phyloP scores from a whole-genome alignment of 2,329 filamentous ascomycete genomes.

The Monosporascus ibericus region DNA sequence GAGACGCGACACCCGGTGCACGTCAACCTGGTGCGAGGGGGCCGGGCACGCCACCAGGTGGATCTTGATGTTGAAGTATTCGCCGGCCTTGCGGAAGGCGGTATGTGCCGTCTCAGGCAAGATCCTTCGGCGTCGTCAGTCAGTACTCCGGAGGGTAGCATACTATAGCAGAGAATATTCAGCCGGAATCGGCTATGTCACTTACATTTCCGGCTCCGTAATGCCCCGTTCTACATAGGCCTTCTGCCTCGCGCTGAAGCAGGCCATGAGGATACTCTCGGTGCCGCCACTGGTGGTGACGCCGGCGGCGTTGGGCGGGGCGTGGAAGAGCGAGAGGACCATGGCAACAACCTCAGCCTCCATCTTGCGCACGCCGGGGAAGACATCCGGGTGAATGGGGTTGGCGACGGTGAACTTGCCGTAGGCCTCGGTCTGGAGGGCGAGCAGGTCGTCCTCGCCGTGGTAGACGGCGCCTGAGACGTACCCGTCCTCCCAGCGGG shows the following conservation, averaged over 20 bases:
- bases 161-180: neutral
- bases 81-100: slow-evolving; percentile 88
- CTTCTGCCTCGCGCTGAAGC: slow-evolving; percentile 83
- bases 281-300: slow-evolving; percentile 90
- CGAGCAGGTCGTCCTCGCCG: slow-evolving; percentile 74
- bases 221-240: slow-evolving; percentile 79
- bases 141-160: too few relatives aligned
- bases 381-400: slow-evolving; percentile 96
- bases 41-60: slow-evolving; percentile 84
- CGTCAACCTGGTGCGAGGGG: slow-evolving; percentile 77
- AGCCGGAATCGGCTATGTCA: slow-evolving; percentile 5
- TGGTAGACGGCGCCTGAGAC: slow-evolving; percentile 97
- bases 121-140: slow-evolving; percentile 53
- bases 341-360: slow-evolving; percentile 97
- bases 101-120: slow-evolving; percentile 92
- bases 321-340: slow-evolving; percentile 86
- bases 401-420: slow-evolving; percentile 92
- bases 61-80: slow-evolving; percentile 95
- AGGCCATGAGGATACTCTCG: slow-evolving; percentile 95
- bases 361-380: slow-evolving; percentile 98
- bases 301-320: slow-evolving; percentile 76
- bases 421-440: slow-evolving; percentile 88
- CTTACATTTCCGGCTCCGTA: slow-evolving; percentile 89
- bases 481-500: slow-evolving; percentile 90
- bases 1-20: slow-evolving; percentile 70